phyloP scores from a whole-genome alignment of 2,329 filamentous ascomycete species.

The Cladophialophora bantiana region DNA sequence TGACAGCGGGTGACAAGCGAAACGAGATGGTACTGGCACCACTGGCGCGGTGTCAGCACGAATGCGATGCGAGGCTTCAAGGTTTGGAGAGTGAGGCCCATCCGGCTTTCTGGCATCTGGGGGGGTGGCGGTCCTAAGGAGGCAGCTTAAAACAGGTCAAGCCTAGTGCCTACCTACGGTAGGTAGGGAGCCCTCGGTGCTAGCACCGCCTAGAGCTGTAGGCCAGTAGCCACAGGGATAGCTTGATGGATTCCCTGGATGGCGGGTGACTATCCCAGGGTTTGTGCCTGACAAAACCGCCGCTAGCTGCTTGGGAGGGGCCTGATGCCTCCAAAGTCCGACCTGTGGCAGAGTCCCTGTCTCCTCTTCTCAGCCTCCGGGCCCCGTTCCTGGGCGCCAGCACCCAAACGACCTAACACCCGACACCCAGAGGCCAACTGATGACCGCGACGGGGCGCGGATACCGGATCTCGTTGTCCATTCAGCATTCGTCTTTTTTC shows the following conservation, averaged over 20 bases:
- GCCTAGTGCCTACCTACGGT: not conserved
- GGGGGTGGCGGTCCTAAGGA: constrained; percentile 9
- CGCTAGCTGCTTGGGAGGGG: constrained; percentile 7
- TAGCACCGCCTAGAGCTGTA: constrained; percentile 3
- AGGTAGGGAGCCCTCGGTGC: not conserved
- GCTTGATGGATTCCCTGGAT: constrained; percentile 9
- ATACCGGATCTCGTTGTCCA: constrained; percentile 17
- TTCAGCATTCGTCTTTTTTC: constrained; percentile 6
- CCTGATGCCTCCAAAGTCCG: constrained; percentile 12
- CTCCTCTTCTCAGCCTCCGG: constrained; percentile 4
- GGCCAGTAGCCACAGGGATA: constrained; percentile 1
- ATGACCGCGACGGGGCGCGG: constrained; percentile 14
- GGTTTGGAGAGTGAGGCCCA: constrained; percentile 14
- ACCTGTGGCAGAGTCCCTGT: not conserved
- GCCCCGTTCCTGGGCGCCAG: not conserved
- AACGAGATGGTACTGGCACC: constrained; percentile 21
- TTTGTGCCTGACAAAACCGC: constrained; percentile 11
- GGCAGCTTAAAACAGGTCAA: constrained; percentile 18
- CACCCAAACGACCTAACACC: not conserved
- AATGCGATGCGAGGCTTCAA: constrained; percentile 16
- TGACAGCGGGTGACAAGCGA: constrained; percentile 22
- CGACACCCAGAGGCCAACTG: constrained; percentile 8
- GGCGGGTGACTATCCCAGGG: not conserved
- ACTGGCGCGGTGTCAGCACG: constrained; percentile 18
- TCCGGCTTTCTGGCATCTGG: constrained; percentile 13